phyloP scores from a whole-genome alignment of 805 yeast species.

The Wickerhamomyces hampshirensis region DNA sequence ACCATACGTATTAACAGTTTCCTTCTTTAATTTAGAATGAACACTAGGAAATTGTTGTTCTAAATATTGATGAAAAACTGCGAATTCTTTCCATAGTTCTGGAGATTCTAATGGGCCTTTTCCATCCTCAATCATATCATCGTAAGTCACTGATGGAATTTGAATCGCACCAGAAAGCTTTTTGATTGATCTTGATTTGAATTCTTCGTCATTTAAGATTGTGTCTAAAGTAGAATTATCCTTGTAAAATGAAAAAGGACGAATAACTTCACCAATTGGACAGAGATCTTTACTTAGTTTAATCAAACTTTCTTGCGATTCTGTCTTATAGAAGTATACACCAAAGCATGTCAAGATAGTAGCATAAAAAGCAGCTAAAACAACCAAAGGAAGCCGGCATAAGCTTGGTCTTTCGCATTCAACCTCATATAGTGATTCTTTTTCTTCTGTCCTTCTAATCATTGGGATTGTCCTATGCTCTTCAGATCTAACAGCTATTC shows the following conservation, averaged over 20 bases:
- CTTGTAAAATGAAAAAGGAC: conserved; percentile 9
- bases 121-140: conserved; percentile 5
- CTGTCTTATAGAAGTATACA: too few relatives aligned
- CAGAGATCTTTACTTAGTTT: too few relatives aligned
- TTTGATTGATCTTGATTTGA: conserved; percentile 31
- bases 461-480: too few relatives aligned
- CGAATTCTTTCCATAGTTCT: conserved; percentile 12
- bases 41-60: conserved; percentile 48
- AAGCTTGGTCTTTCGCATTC: too few relatives aligned
- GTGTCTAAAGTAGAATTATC: conserved; percentile 23
- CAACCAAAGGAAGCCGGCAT: too few relatives aligned
- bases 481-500: too few relatives aligned
- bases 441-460: too few relatives aligned
- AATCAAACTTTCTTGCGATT: too few relatives aligned
- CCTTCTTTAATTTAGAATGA: conserved; percentile 40
- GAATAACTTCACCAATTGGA: background rate
- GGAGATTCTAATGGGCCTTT: too few relatives aligned
- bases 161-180: conserved; percentile 44
- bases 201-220: conserved; percentile 30
- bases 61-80: conserved; percentile 46
- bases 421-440: too few relatives aligned
- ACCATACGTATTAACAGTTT: conserved; percentile 54
- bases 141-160: conserved; percentile 35
- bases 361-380: too few relatives aligned
- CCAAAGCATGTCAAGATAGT: too few relatives aligned